phyloP scores from a whole-genome alignment of 1,284 basidiomycete genomes.

The Puccinia horiana region DNA sequence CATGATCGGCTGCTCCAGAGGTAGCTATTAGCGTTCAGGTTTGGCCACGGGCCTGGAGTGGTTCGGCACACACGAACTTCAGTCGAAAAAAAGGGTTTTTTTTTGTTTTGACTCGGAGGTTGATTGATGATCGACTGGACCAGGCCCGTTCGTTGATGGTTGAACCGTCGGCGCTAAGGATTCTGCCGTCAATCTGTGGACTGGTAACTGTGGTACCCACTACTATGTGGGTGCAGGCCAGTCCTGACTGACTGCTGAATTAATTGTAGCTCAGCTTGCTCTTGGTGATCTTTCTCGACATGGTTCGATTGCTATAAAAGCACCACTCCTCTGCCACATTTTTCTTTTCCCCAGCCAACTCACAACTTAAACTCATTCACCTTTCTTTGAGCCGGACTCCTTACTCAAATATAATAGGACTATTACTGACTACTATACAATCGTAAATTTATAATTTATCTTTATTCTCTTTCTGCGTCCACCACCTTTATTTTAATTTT shows the following conservation, averaged over 20 bases:
- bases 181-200: neutral
- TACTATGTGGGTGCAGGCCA: too few species aligned
- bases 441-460: neutral
- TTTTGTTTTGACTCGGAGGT: too few species aligned
- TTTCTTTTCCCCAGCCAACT: neutral
- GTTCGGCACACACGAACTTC: neutral
- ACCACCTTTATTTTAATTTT: neutral
- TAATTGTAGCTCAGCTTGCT: neutral
- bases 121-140: too few species aligned
- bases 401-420: neutral
- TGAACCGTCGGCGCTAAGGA: neutral
- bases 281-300: neutral
- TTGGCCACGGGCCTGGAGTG: neutral
- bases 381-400: slow-evolving; percentile 19
- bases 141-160: neutral
- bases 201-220: neutral
- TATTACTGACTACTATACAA: neutral
- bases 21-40: too few species aligned
- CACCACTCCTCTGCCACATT: too few species aligned
- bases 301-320: neutral
- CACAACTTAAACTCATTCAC: neutral
- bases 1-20: too few species aligned
- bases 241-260: neutral
- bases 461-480: too few species aligned
- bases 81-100: too few species aligned